phyloP scores from a whole-genome alignment of 2,329 filamentous ascomycete genomes.

The Colletotrichum gigasporum region DNA sequence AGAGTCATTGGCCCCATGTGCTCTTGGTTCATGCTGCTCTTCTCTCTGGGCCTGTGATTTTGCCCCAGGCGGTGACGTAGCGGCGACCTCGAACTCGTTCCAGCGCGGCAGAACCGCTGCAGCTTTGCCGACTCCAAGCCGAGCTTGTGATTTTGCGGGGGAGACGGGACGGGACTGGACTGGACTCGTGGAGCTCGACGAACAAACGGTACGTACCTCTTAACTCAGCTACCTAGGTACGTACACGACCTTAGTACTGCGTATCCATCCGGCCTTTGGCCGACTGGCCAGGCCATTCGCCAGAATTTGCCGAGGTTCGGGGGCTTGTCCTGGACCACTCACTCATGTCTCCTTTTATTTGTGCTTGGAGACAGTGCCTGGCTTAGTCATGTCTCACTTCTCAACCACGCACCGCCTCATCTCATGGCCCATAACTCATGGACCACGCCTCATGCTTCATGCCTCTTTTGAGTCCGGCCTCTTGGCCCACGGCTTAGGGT shows the following conservation, averaged over 20 bases:
- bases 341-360: not conserved
- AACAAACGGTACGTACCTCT: too few relatives aligned
- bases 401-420: too few relatives aligned
- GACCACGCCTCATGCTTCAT: slow-evolving; percentile 5
- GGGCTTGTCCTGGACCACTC: slow-evolving; percentile 9
- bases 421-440: too few relatives aligned
- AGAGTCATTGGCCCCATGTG: not conserved
- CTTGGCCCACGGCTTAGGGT: not conserved
- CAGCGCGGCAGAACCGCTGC: slow-evolving; percentile 13
- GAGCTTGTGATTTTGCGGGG: slow-evolving; percentile 70
- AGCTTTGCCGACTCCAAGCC: slow-evolving; percentile 59
- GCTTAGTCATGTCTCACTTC: not conserved
- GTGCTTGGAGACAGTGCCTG: too few relatives aligned
- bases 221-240: too few relatives aligned
- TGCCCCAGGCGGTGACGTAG: slow-evolving; percentile 13
- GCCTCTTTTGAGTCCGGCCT: too few relatives aligned
- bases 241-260: not conserved
- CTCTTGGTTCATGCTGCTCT: not conserved
- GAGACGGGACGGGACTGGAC: slow-evolving; percentile 15
- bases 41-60: slow-evolving; percentile 25
- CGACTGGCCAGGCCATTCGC: slow-evolving; percentile 20
- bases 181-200: not conserved
- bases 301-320: slow-evolving; percentile 32
- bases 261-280: slow-evolving; percentile 20
- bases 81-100: not conserved